phyloP scores from a whole-genome alignment of 805 yeast genomes.

The Pichia occidentalis region DNA sequence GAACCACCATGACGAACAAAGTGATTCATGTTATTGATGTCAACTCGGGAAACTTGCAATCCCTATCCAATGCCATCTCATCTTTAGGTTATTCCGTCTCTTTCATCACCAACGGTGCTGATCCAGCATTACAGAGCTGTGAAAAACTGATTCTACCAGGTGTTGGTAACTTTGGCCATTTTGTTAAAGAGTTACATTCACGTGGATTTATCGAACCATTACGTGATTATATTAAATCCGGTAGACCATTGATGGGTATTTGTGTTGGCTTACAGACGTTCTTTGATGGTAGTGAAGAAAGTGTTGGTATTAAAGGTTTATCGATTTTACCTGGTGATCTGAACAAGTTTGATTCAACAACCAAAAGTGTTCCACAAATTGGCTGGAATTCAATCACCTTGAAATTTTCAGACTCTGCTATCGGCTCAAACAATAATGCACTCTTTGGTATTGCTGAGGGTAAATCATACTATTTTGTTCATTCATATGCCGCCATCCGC shows the following conservation, averaged over 20 bases:
- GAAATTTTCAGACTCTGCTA: slow-evolving; percentile 14
- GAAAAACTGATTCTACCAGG: slow-evolving; percentile 79
- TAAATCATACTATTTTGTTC: slow-evolving; percentile 87
- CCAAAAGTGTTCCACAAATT: slow-evolving; percentile 89
- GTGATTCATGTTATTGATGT: slow-evolving; percentile 78
- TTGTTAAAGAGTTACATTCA: slow-evolving; percentile 60
- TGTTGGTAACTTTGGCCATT: slow-evolving; percentile 96
- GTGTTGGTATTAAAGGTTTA: slow-evolving; percentile 52
- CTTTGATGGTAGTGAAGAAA: slow-evolving; percentile 69
- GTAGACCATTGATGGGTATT: slow-evolving; percentile 89
- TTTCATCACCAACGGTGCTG: slow-evolving; percentile 52
- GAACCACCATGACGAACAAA: no score
- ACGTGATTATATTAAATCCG: slow-evolving; percentile 58
- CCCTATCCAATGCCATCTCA: slow-evolving; percentile 80
- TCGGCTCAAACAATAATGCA: slow-evolving; percentile 8
- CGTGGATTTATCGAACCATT: slow-evolving; percentile 65
- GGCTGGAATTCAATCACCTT: slow-evolving; percentile 70
- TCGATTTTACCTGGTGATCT: slow-evolving; percentile 50
- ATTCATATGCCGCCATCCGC: slow-evolving; percentile 75
- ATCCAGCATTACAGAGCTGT: slow-evolving; percentile 43
- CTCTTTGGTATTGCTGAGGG: slow-evolving; percentile 61
- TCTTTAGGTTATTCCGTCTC: slow-evolving; percentile 64
- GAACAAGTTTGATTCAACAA: slow-evolving; percentile 50
- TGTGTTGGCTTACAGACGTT: slow-evolving; percentile 94
- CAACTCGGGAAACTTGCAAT: slow-evolving; percentile 89